Conservation (phyloP, 768 basidiomycete species). For the Exidia glandulosa region DNA sequence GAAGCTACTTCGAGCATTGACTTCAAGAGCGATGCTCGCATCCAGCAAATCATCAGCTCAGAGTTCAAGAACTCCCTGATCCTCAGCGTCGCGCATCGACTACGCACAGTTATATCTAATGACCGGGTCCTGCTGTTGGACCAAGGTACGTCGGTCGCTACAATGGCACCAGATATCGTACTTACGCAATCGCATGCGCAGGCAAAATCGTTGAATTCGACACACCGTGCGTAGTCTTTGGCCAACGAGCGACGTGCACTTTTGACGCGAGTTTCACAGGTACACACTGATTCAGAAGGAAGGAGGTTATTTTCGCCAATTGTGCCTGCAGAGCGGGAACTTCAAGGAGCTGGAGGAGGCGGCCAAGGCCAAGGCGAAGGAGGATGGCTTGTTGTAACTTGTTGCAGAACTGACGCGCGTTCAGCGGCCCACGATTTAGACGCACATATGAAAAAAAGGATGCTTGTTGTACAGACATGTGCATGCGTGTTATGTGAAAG, state of each 20-base stretch:
- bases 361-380: neutral
- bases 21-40: conserved; percentile 16
- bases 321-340: conserved; percentile 63
- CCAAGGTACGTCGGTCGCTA: neutral
- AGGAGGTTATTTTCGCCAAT: conserved; percentile 34
- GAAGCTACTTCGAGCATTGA: conserved; percentile 7
- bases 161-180: too few species aligned
- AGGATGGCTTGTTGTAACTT: too few species aligned
- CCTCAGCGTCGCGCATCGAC: conserved; percentile 13
- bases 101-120: conserved; percentile 16
- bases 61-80: conserved; percentile 26
- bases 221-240: neutral
- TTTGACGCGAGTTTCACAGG: conserved; percentile 37
- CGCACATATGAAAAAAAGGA: too few species aligned
- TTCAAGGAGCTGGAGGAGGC: conserved; percentile 48
- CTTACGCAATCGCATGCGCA: conserved; percentile 17
- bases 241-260: too few species aligned
- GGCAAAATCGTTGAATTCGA: conserved; percentile 17
- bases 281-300: conserved; percentile 3
- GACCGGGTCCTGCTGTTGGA: conserved; percentile 19
- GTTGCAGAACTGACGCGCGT: too few species aligned
- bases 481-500: too few species aligned
- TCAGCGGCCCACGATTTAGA: too few species aligned
- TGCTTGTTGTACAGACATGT: neutral
- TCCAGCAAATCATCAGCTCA: conserved; percentile 26